phyloP scores from a whole-genome alignment of 192 early-diverging fungal genomes.

The Entomortierella parvispora region DNA sequence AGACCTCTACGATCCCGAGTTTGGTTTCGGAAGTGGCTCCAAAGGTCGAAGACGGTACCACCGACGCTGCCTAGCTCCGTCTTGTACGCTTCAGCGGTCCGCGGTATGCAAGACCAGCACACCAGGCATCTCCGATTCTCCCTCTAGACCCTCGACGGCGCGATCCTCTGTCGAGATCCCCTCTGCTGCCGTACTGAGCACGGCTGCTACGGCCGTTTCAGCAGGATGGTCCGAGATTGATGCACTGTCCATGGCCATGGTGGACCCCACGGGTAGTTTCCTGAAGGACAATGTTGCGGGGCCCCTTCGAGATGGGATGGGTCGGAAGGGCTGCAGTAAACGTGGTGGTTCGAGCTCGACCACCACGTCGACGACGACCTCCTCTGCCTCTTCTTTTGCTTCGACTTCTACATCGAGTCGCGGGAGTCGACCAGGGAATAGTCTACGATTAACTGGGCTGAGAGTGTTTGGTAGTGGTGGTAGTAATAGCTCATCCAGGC shows the following conservation, averaged over 20 bases:
- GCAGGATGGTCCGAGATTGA: slow-evolving; percentile 29
- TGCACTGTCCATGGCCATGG: slow-evolving; percentile 11
- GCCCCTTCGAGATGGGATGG: too few species aligned
- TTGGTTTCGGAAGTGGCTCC: slow-evolving; percentile 23
- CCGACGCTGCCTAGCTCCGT: not conserved
- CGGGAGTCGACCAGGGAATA: too few species aligned
- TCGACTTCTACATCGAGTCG: too few species aligned
- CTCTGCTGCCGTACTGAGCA: slow-evolving; percentile 8
- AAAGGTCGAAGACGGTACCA: slow-evolving; percentile 15
- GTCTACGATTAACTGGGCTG: too few species aligned
- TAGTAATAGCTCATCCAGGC: too few species aligned
- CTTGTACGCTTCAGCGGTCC: not conserved
- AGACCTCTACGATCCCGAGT: slow-evolving; percentile 42
- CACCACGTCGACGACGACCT: too few species aligned
- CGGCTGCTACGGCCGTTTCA: slow-evolving; percentile 12
- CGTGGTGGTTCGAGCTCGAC: too few species aligned
- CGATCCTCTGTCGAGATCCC: slow-evolving; percentile 4
- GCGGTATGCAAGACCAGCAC: too few species aligned
- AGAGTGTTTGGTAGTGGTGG: too few species aligned
- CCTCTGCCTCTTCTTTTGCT: too few species aligned
- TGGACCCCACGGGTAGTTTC: slow-evolving; percentile 17
- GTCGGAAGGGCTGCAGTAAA: too few species aligned
- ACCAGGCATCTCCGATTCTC: too few species aligned
- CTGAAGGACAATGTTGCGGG: not conserved
- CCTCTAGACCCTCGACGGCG: not conserved